Conservation (phyloP, 805 yeast species). For the Teunomyces gatunensis region DNA sequence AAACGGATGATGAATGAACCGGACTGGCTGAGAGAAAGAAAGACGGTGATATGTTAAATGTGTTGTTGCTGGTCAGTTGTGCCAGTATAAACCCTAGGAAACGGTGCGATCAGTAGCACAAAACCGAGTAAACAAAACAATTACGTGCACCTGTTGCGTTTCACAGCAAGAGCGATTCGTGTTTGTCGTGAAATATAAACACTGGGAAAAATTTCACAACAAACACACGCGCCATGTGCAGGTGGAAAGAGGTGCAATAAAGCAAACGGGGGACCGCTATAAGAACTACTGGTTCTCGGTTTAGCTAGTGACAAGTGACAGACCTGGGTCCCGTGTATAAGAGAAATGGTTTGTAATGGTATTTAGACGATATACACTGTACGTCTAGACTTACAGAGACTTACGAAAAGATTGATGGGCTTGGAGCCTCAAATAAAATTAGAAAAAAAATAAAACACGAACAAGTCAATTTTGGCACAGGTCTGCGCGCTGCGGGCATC, state of each 20-base stretch:
- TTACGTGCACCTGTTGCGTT: conserved; percentile 3
- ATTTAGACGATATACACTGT: too few species aligned
- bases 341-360: too few species aligned
- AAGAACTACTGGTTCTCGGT: too few species aligned
- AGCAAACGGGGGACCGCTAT: too few species aligned
- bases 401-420: too few species aligned
- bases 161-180: neutral
- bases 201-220: conserved; percentile 2
- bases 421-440: too few species aligned
- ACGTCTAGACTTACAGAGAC: too few species aligned
- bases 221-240: neutral
- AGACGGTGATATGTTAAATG: neutral
- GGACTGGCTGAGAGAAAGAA: neutral
- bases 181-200: conserved; percentile 3
- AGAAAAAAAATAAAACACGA: neutral
- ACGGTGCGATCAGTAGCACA: conserved; percentile 1
- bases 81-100: conserved; percentile 1
- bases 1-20: neutral
- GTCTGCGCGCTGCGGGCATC: neutral
- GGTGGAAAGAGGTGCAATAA: neutral
- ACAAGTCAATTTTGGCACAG: neutral
- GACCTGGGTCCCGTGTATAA: too few species aligned
- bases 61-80: neutral
- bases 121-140: conserved; percentile 2
- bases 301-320: too few species aligned